phyloP scores from a whole-genome alignment of 2,329 filamentous ascomycete species.

The Microdochium paspali region DNA sequence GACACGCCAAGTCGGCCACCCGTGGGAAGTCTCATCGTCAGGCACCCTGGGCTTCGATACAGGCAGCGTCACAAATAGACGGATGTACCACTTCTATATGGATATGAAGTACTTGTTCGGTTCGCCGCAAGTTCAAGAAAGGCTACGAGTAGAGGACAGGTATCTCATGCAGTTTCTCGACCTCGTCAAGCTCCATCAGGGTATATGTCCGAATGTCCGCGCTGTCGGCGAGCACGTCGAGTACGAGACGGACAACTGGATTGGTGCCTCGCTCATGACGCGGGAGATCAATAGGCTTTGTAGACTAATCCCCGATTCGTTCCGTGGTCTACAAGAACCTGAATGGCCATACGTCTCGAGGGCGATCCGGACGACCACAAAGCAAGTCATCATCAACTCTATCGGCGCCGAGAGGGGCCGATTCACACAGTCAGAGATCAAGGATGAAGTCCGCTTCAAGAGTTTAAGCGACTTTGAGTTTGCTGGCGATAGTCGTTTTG shows the following conservation, averaged over 20 bases:
- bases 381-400: slow-evolving; percentile 80
- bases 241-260: slow-evolving; percentile 97
- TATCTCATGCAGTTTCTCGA: slow-evolving; percentile 95
- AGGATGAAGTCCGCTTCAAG: slow-evolving; percentile 78
- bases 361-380: slow-evolving; percentile 67
- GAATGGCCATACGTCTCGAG: slow-evolving; percentile 56
- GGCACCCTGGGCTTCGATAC: slow-evolving; percentile 89
- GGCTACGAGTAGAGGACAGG: slow-evolving; percentile 70
- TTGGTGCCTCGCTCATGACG: slow-evolving; percentile 88
- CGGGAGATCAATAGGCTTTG: slow-evolving; percentile 91
- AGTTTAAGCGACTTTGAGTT: slow-evolving; percentile 71
- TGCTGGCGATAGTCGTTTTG: slow-evolving; percentile 49
- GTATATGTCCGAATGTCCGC: slow-evolving; percentile 88
- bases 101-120: slow-evolving; percentile 87
- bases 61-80: slow-evolving; percentile 86
- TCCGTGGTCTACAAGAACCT: slow-evolving; percentile 58
- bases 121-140: slow-evolving; percentile 79
- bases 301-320: slow-evolving; percentile 79
- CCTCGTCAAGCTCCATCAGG: slow-evolving; percentile 90
- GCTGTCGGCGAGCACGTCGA: slow-evolving; percentile 94
- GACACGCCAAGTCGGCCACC: slow-evolving; percentile 89
- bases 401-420: slow-evolving; percentile 79
- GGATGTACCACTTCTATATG: slow-evolving; percentile 96
- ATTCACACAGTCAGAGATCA: slow-evolving; percentile 82
- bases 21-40: slow-evolving; percentile 76